Conservation (phyloP, 768 basidiomycete genomes). For the Imleria badia region DNA sequence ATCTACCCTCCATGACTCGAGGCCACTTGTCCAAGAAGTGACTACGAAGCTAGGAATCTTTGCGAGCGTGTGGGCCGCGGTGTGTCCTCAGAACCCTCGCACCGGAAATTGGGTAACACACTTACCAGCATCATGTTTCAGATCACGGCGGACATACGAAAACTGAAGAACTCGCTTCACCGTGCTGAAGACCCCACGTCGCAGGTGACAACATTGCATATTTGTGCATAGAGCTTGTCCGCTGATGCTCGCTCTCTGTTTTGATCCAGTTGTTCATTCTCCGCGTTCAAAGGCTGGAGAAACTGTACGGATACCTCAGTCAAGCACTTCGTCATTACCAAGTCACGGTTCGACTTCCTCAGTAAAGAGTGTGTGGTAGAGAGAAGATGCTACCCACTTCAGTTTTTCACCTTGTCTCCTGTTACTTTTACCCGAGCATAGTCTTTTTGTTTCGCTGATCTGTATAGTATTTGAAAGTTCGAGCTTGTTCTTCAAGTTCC, state of each 20-base stretch:
- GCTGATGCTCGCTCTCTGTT: neutral
- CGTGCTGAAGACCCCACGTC: slow-evolving; percentile 12
- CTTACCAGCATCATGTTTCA: neutral
- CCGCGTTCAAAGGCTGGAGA: slow-evolving; percentile 16
- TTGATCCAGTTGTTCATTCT: slow-evolving; percentile 11
- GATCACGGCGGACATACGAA: slow-evolving; percentile 21
- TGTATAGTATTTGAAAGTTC: too few species aligned
- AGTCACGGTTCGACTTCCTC: slow-evolving; percentile 12
- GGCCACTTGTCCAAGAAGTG: slow-evolving; percentile 20
- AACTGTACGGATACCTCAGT: slow-evolving; percentile 20
- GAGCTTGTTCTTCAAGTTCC: too few species aligned
- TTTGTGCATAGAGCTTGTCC: neutral
- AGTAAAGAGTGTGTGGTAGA: neutral
- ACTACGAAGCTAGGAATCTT: slow-evolving; percentile 19
- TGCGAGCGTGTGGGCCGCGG: slow-evolving; percentile 20
- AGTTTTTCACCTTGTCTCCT: neutral
- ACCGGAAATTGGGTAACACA: neutral
- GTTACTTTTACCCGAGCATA: too few species aligned
- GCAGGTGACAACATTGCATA: neutral
- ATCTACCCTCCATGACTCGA: slow-evolving; percentile 5
- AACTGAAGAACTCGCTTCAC: slow-evolving; percentile 3
- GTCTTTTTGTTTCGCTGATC: too few species aligned
- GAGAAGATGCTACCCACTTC: neutral
- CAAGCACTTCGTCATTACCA: slow-evolving; percentile 24
- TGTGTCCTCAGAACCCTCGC: neutral